Conservation (phyloP, 1,284 basidiomycete genomes). For the Porodaedalea pini region DNA sequence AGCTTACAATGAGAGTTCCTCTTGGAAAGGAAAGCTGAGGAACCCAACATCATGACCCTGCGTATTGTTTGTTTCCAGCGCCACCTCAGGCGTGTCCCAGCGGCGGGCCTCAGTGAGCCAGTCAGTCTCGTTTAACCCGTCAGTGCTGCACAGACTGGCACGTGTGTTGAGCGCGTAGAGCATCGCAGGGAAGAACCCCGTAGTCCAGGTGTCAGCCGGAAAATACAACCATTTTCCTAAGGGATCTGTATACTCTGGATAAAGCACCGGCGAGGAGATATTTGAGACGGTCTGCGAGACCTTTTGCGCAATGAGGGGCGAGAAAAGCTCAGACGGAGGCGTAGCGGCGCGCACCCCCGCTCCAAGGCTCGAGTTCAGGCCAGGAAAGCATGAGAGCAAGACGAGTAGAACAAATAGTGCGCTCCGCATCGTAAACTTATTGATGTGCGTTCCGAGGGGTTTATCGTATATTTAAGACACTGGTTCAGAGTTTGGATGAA, state of each 20-base stretch:
- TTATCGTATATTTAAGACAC: no score
- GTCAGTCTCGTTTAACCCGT: constrained; percentile 28
- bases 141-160: constrained; percentile 20
- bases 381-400: no score
- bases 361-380: background rate
- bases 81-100: constrained; percentile 23
- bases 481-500: no score
- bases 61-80: constrained; percentile 22
- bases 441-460: no score
- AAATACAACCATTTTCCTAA: constrained; percentile 24
- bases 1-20: constrained; percentile 29
- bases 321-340: constrained; percentile 20
- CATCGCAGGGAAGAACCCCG: constrained; percentile 26
- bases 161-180: constrained; percentile 25
- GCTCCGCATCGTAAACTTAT: no score
- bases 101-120: constrained; percentile 22
- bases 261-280: constrained; percentile 14
- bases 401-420: no score
- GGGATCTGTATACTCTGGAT: constrained; percentile 24
- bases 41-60: constrained; percentile 27
- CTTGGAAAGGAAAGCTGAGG: constrained; percentile 26
- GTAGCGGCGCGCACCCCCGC: background rate
- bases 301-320: constrained; percentile 21
- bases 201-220: constrained; percentile 25
- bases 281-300: constrained; percentile 20